phyloP scores from a whole-genome alignment of 2,329 filamentous ascomycete species.

The Tolypocladium inflatum region DNA sequence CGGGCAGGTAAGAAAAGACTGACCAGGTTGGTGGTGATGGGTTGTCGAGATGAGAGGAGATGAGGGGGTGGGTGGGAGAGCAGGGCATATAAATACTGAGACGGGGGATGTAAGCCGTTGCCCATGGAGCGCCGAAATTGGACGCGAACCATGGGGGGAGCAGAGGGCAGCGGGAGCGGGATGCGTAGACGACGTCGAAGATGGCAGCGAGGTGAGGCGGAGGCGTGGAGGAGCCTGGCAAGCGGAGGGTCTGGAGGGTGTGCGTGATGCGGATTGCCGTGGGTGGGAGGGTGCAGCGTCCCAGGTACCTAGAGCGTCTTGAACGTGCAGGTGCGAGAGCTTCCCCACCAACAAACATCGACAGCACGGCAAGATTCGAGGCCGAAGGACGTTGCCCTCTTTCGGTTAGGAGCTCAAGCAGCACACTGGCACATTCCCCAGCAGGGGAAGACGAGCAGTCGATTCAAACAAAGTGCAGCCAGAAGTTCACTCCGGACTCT shows the following conservation, averaged over 20 bases:
- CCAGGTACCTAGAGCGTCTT: no score
- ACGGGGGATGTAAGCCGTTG: not conserved
- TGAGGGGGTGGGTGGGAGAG: not conserved
- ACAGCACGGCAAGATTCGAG: no score
- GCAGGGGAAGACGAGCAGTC: not conserved
- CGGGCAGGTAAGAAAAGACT: not conserved
- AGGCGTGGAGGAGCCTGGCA: not conserved
- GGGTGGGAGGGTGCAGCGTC: no score
- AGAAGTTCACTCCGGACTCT: no score
- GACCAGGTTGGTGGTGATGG: not conserved
- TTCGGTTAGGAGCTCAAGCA: no score
- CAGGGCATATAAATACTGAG: not conserved
- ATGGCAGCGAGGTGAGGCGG: not conserved
- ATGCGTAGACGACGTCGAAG: not conserved
- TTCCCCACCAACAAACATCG: not conserved
- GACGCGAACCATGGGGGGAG: not conserved
- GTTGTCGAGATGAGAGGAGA: not conserved
- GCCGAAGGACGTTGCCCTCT: no score
- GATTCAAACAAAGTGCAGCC: not conserved
- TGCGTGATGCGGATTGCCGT: no score
- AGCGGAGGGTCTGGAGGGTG: not conserved
- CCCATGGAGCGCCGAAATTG: not conserved
- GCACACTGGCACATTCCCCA: not conserved
- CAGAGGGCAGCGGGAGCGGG: not conserved
- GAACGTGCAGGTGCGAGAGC: not conserved